Percentiles rank a stretch among this genome's conserved stretches.
Conservation (phyloP, 1,284 basidiomycete genomes). For the Leccinum insigne region DNA sequence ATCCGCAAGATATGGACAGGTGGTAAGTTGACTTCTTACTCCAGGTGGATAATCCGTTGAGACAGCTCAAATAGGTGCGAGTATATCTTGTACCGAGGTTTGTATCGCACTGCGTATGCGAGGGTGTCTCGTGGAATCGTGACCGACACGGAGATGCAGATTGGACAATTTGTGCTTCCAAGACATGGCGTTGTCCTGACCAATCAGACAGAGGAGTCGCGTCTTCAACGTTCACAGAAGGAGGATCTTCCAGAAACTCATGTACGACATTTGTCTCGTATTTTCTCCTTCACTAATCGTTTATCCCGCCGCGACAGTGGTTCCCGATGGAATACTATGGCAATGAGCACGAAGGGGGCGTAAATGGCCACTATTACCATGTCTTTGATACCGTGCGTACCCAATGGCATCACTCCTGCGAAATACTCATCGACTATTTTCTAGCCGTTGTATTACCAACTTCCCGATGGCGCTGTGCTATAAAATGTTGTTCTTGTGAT, state of each 20-base stretch:
- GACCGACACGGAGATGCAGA: slow-evolving; percentile 77
- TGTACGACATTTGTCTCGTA: slow-evolving; percentile 40
- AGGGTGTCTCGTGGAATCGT: slow-evolving; percentile 70
- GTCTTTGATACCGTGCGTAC: slow-evolving; percentile 66
- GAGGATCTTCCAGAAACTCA: slow-evolving; percentile 63
- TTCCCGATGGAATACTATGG: slow-evolving; percentile 74
- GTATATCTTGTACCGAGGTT: slow-evolving; percentile 83
- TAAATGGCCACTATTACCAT: slow-evolving; percentile 73
- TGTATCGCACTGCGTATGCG: slow-evolving; percentile 80
- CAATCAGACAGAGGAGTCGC: slow-evolving; percentile 61
- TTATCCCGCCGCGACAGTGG: slow-evolving; percentile 49
- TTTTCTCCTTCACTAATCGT: not conserved
- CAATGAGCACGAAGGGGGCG: slow-evolving; percentile 50
- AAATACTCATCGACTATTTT: slow-evolving; percentile 6
- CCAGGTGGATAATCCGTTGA: not conserved
- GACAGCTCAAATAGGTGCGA: slow-evolving; percentile 64
- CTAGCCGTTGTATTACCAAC: slow-evolving; percentile 67
- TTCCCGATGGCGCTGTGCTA: slow-evolving; percentile 53
- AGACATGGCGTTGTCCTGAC: slow-evolving; percentile 50
- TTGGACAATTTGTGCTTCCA: slow-evolving; percentile 81
- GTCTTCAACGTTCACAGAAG: slow-evolving; percentile 69
- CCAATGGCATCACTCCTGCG: not conserved
- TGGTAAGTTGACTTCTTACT: slow-evolving; percentile 49
- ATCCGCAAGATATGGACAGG: slow-evolving; percentile 66
- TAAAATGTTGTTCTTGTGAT: slow-evolving; percentile 30